Evolutionary conservation across 192 early-diverging fungal genomes (phyloP), one percentile per base, ranked within the genome.

Genomic region (Coemansia sp.): DNA sequence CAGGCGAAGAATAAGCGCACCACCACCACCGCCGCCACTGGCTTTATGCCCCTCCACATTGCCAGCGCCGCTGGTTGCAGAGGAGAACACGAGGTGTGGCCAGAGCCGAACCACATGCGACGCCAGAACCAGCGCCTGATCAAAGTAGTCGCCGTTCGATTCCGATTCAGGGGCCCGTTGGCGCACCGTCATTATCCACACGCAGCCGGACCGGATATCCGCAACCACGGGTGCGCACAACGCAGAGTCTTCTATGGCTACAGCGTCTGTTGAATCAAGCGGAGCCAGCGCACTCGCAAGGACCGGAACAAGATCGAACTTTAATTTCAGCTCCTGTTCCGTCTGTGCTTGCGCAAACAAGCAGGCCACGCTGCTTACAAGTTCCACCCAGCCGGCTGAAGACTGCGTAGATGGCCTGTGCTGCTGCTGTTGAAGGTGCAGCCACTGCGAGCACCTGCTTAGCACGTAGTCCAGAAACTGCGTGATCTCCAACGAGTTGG

Each of bases 71-170:
- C 52, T n/a, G 46, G 18, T 22, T 37, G 47, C 26, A 64, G n/a
- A 5, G 8, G 57, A 39, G 41, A 72, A 82, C 9, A 67, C 58
- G 26, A 58, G 52, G 4, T 46, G 46, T 8, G 73, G 79, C 79
- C 79, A 82, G 40, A 82, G 65, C 11, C 79, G 61, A 21, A 61
- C 71, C 32, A 76, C 36, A 21, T 82, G 79, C 18, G 79, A 72
- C 37, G 67, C 72, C 26, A 82, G 57, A 18, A 73, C 79, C n/a
- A 82, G 65, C 45, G 79, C 73, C 51, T 69, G 67, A 41, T 82
- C 79, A 0, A 68, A 45, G 32, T 73, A 76, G 8, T 65, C 16
- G 15, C 56, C 68, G 40, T 70, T 51, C 54, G 75, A 70, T 26
- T 54, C 51, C 6, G 51, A 54, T 54, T 26, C 26, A 3, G 26